These are phyloP conservation scores for Naematelia aurantialba DNA, from an alignment of 768 basidiomycete species.

Conservation along the genomic window DNA sequence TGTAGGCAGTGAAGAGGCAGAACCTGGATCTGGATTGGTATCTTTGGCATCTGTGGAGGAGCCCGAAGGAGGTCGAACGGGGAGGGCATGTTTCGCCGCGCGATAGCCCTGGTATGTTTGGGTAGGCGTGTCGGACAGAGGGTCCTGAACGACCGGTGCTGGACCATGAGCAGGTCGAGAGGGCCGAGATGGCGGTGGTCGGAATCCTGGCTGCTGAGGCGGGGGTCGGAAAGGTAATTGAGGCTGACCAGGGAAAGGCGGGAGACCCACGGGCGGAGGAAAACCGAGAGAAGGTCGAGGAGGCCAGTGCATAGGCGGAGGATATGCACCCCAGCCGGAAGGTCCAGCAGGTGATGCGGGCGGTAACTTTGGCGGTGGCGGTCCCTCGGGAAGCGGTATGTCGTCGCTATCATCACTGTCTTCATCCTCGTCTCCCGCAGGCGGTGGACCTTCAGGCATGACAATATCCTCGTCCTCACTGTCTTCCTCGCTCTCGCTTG, in stretches of 20 bases:
- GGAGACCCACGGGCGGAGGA: conserved; percentile 6
- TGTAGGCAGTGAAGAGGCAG: conserved; percentile 25
- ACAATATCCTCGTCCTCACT: conserved; percentile 73
- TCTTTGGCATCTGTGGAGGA: conserved; percentile 28
- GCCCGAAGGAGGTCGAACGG: conserved; percentile 27
- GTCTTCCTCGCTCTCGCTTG: conserved; percentile 20
- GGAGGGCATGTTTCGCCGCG: conserved; percentile 51
- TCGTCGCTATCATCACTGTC: conserved; percentile 46
- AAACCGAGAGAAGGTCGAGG: conserved; percentile 9
- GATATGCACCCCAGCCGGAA: not conserved
- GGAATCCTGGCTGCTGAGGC: conserved; percentile 5
- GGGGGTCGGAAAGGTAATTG: conserved; percentile 9
- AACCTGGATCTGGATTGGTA: conserved; percentile 48
- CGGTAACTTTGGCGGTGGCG: conserved; percentile 45
- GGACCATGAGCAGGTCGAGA: conserved; percentile 28
- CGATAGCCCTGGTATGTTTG: conserved; percentile 73
- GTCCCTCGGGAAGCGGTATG: conserved; percentile 50
- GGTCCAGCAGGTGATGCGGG: conserved; percentile 7
- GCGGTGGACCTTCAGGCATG: conserved; percentile 80
- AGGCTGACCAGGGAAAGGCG: conserved; percentile 3
- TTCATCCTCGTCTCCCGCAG: conserved; percentile 40
- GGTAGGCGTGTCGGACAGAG: conserved; percentile 69
- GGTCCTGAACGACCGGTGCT: conserved; percentile 58
- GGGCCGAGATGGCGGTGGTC: conserved; percentile 8
- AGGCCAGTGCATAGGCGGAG: conserved; percentile 5